A percentile compares a stretch with the other conserved stretches of the same genome.
Conservation (phyloP, 805 yeast genomes). For the Candida sithepensis region DNA sequence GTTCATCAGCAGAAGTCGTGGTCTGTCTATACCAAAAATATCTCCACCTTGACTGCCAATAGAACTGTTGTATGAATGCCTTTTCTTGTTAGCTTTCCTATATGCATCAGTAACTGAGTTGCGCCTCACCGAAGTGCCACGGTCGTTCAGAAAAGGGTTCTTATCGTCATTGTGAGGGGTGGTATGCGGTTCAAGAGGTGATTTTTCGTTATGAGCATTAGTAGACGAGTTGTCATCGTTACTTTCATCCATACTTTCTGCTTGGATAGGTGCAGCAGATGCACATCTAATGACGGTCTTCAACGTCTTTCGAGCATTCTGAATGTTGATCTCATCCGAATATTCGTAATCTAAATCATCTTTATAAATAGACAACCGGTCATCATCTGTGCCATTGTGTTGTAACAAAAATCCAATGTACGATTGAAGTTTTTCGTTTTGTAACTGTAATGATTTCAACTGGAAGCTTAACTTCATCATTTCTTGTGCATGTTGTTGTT, state of each 20-base stretch:
- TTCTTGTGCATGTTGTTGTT: slow-evolving; percentile 38
- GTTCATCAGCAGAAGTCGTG: not conserved
- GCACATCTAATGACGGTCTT: slow-evolving; percentile 31
- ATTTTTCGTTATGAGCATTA: slow-evolving; percentile 1
- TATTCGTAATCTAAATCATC: slow-evolving; percentile 36
- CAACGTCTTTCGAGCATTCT: slow-evolving; percentile 43
- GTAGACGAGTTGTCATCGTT: slow-evolving; percentile 3
- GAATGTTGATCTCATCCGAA: slow-evolving; percentile 51
- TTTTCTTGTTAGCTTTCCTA: slow-evolving; percentile 4
- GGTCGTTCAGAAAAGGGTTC: not conserved
- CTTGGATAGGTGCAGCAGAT: slow-evolving; percentile 31
- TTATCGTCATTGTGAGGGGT: not conserved
- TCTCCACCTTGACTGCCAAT: slow-evolving; percentile 14
- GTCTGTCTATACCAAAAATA: slow-evolving; percentile 8
- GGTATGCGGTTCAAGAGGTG: not conserved
- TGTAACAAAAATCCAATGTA: slow-evolving; percentile 57
- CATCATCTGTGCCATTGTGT: slow-evolving; percentile 30
- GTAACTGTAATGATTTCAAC: slow-evolving; percentile 48
- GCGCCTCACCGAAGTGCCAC: not conserved
- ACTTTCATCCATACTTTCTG: slow-evolving; percentile 7
- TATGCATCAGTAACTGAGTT: not conserved
- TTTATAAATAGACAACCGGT: slow-evolving; percentile 16
- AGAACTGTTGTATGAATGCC: slow-evolving; percentile 16
- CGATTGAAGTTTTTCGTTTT: slow-evolving; percentile 53
- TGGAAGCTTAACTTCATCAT: slow-evolving; percentile 50